A percentile compares a stretch with the other conserved stretches of the same genome.
phyloP scores from a whole-genome alignment of 2,329 filamentous ascomycete species.

The Cucurbitaria berberidis region DNA sequence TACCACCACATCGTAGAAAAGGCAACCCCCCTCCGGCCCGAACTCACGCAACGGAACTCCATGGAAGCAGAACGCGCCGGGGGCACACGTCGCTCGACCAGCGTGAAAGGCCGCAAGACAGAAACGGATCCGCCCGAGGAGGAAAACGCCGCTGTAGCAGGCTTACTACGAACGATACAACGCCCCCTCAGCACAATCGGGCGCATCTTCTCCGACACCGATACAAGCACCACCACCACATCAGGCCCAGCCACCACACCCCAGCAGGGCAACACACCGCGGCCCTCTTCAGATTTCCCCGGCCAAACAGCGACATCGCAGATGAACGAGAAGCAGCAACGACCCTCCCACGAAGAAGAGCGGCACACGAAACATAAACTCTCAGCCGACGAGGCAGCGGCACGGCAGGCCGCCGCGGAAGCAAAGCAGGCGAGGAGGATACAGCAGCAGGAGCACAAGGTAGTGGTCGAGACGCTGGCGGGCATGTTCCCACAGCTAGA shows the following conservation, averaged over 20 bases:
- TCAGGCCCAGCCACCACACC: constrained; percentile 53
- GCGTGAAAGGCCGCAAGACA: constrained; percentile 51
- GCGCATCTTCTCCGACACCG: constrained; percentile 85
- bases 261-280: constrained; percentile 55
- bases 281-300: constrained; percentile 46
- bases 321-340: constrained; percentile 16
- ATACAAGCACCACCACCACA: constrained; percentile 27
- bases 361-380: constrained; percentile 49
- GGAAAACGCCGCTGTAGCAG: constrained; percentile 75
- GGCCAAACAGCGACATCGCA: constrained; percentile 3
- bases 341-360: constrained; percentile 36
- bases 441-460: constrained; percentile 82
- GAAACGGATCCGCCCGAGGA: constrained; percentile 64
- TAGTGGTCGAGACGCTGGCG: constrained; percentile 90
- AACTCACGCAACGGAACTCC: constrained; percentile 66
- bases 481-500: constrained; percentile 98
- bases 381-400: constrained; percentile 84
- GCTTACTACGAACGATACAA: constrained; percentile 88
- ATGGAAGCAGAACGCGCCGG: constrained; percentile 66
- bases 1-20: constrained; percentile 55
- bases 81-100: constrained; percentile 61
- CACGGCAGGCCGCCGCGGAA: constrained; percentile 88
- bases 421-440: constrained; percentile 84
- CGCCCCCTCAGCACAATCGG: constrained; percentile 89
- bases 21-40: constrained; percentile 58